Evolutionary conservation across 73 alveolate genomes (phyloP), one percentile per base, ranked within the genome.

Genomic region (Paramecium sonneborni): DNA sequence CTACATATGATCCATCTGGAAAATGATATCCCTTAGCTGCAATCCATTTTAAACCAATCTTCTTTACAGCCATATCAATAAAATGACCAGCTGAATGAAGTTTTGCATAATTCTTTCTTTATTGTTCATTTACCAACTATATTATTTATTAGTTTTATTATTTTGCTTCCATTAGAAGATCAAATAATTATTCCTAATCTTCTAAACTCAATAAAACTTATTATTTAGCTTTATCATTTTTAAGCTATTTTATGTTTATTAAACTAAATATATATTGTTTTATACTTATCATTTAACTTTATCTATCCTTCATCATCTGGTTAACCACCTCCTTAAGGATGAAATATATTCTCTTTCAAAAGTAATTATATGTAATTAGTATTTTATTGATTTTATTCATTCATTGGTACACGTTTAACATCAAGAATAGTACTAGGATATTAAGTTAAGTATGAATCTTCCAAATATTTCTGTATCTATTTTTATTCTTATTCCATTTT

Each of bases 321-420:
- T 88, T 97, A 92, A 23, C 99, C 99, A 12, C 99, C 99, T 30
- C 99, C 99, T 93, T 97, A 95, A 41, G 99, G 99, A 88, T 97
- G 99, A 92, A 97, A 96, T 38, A 97, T 93, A 26, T 98, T 94
- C 67, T 94, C 88, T 43, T 93, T 96, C 48, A 97, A 88, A 21
- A 94, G 70, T 26, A 97, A 79, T 67, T 86, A 38, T 10, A 88
- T 52, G 14, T n/a, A 11, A 52, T 41, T 69, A 69, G 41, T 21
- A 15, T 23, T 26, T 79, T 44, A 30, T 79, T 92, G 24, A n/a
- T 82, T 82, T n/a, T 46, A 37, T 14, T 76, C 96, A 10, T 58
- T 28, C 1, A 52, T 92, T 52, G 69, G 35, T 30, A 41, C 74
- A 23, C 23, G 10, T 20, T 74, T 9, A 20, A 79, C 39, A 39